Percentiles rank a stretch among this genome's conserved stretches.
Conservation (phyloP, 306 rosid species). For the Acacia acuminata region DNA sequence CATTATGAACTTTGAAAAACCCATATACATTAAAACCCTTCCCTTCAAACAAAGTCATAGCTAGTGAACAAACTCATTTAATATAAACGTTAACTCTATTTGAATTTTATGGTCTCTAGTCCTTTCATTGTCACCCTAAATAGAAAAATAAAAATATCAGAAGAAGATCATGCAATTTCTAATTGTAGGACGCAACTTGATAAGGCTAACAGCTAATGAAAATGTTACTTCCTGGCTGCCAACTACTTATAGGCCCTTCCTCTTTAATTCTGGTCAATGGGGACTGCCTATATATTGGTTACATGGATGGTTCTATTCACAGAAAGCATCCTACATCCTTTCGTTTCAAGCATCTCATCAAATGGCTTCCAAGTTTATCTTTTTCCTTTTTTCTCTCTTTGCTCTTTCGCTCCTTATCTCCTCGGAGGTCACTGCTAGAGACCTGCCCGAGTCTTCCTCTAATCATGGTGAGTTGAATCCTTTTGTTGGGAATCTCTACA, state of each 20-base stretch:
- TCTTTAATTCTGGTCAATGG: neutral
- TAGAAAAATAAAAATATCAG: neutral
- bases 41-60: neutral
- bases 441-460: constrained; percentile 28
- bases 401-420: constrained; percentile 39
- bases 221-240: neutral
- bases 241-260: neutral
- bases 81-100: neutral
- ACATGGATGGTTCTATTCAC: neutral
- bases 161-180: neutral
- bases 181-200: neutral
- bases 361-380: constrained; percentile 46
- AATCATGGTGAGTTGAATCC: constrained; percentile 26
- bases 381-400: constrained; percentile 38
- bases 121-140: neutral
- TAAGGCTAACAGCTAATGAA: neutral
- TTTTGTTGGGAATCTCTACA: neutral
- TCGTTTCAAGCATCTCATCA: neutral
- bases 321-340: neutral
- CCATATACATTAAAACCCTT: too few species aligned
- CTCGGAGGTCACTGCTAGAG: constrained; percentile 38
- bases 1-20: too few species aligned
- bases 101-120: neutral
- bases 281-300: neutral
- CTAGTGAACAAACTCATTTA: neutral